phyloP scores from a whole-genome alignment of 2,329 filamentous ascomycete genomes.

The Exophiala bonariae region DNA sequence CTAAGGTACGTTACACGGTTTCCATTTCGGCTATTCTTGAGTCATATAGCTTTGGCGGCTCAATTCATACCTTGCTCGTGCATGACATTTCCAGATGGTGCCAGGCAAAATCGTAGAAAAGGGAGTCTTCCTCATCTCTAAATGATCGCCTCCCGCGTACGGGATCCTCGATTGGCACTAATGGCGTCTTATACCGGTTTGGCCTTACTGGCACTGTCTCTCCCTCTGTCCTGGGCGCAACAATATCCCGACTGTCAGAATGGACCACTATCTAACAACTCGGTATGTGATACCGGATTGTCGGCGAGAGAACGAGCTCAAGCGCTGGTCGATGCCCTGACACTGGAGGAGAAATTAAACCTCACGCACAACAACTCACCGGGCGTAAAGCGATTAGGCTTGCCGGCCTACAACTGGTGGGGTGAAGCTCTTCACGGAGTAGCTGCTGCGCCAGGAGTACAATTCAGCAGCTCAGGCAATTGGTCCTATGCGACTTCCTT shows the following conservation, averaged over 20 bases:
- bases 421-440: conserved; percentile 51
- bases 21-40: conserved; percentile 2
- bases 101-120: too few relatives aligned
- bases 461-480: conserved; percentile 52
- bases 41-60: neutral
- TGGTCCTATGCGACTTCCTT: conserved; percentile 65
- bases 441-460: conserved; percentile 53
- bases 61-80: neutral
- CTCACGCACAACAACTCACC: conserved; percentile 49
- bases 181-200: too few relatives aligned
- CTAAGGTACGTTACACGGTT: neutral
- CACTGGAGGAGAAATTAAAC: conserved; percentile 55
- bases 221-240: too few relatives aligned
- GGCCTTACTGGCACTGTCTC: too few relatives aligned
- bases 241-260: conserved; percentile 48
- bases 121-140: too few relatives aligned
- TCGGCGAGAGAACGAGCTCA: conserved; percentile 41
- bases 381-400: conserved; percentile 55
- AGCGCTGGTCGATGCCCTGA: conserved; percentile 53
- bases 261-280: conserved; percentile 50
- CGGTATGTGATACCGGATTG: conserved; percentile 51
- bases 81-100: too few relatives aligned
- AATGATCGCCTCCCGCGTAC: too few relatives aligned
- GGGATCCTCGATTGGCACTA: too few relatives aligned
- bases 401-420: conserved; percentile 52